Evolutionary conservation across 306 rosid genomes (phyloP).

Genomic region (Macrotyloma uniflorum): DNA sequence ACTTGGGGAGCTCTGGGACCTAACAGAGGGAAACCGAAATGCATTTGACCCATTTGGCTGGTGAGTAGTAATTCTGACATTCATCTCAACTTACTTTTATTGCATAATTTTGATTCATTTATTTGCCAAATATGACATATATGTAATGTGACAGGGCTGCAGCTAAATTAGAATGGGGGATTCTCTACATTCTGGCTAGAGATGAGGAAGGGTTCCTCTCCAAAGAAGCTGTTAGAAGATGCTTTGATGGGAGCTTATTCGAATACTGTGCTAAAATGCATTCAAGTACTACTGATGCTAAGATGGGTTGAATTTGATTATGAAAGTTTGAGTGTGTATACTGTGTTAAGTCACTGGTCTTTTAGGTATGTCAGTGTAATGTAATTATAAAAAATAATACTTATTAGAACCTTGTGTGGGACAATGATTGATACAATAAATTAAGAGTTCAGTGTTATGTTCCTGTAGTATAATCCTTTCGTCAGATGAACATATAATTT

Average conservation of each 20-base stretch:
- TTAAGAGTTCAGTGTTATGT: no score
- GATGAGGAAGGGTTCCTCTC: slow-evolving; percentile 73
- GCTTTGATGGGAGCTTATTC: slow-evolving; percentile 83
- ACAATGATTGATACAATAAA: not conserved
- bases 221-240: slow-evolving; percentile 79
- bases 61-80: slow-evolving; percentile 32
- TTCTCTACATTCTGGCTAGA: slow-evolving; percentile 67
- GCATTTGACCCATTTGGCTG: slow-evolving; percentile 74
- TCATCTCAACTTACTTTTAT: not conserved
- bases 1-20: slow-evolving; percentile 69
- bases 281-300: slow-evolving; percentile 16
- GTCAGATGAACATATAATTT: no score
- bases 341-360: not conserved
- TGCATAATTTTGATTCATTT: not conserved
- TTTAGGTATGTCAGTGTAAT: not conserved
- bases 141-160: slow-evolving; percentile 55
- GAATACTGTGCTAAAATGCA: slow-evolving; percentile 78
- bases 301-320: slow-evolving; percentile 44
- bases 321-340: not conserved
- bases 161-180: slow-evolving; percentile 70
- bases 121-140: not conserved
- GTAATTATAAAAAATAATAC: not conserved
- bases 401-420: not conserved
- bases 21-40: slow-evolving; percentile 77
- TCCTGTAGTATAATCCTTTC: not conserved